Evolutionary conservation across 2,329 filamentous ascomycete genomes (phyloP).

Genomic region (Fusarium veterinarium): DNA sequence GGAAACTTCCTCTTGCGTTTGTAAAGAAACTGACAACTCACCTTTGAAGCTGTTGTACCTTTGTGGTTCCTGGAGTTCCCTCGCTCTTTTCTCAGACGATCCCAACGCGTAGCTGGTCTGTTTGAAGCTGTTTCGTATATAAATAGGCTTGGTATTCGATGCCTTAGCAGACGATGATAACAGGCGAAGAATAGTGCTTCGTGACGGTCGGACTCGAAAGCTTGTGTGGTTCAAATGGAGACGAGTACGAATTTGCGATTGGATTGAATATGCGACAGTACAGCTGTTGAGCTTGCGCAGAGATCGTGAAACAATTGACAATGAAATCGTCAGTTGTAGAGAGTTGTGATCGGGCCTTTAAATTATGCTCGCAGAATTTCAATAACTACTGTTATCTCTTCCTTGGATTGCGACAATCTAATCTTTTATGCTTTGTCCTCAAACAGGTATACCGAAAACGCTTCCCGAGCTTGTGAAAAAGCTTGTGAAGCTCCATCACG

Average conservation of each 20-base stretch:
- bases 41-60: constrained; percentile 17
- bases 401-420: constrained; percentile 15
- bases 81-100: constrained; percentile 14
- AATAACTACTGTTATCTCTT: background rate
- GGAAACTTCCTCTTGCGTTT: constrained; percentile 26
- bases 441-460: constrained; percentile 29
- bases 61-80: constrained; percentile 8
- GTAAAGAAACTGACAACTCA: constrained; percentile 16
- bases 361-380: constrained; percentile 17
- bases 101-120: constrained; percentile 2
- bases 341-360: constrained; percentile 7
- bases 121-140: background rate
- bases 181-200: background rate
- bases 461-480: constrained; percentile 36
- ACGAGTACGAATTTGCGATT: background rate
- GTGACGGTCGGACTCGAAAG: constrained; percentile 4
- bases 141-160: background rate
- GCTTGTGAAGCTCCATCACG: constrained; percentile 35
- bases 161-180: background rate
- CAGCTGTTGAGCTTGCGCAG: background rate
- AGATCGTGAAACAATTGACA: constrained; percentile 9
- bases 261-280: constrained; percentile 3
- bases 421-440: constrained; percentile 35
- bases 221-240: background rate
- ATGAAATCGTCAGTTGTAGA: constrained; percentile 13